phyloP scores from a whole-genome alignment of 352 stramenopile genomes.

The Phytophthora sp. region DNA sequence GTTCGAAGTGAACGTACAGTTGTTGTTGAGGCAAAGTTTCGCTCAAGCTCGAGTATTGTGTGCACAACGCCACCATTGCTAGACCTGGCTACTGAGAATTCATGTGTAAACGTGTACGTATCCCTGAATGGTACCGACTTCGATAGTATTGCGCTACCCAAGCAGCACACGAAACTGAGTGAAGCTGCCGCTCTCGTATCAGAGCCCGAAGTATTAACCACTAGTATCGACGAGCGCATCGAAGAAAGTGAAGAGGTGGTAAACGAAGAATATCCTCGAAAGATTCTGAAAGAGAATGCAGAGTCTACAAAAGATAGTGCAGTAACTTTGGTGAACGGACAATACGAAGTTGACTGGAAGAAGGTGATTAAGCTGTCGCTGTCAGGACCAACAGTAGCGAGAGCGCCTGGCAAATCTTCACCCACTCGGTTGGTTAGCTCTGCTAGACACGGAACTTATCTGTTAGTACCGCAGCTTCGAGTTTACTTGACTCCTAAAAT shows the following conservation, averaged over 20 bases:
- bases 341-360: constrained; percentile 30
- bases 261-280: background rate
- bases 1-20: constrained; percentile 18
- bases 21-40: constrained; percentile 61
- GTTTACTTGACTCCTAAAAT: constrained; percentile 62
- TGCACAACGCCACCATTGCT: constrained; percentile 50
- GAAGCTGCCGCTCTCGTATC: constrained; percentile 1
- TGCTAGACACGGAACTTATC: constrained; percentile 2
- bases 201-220: background rate
- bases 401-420: background rate
- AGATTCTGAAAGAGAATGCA: constrained; percentile 4
- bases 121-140: constrained; percentile 68
- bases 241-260: constrained; percentile 17
- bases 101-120: constrained; percentile 46
- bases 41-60: constrained; percentile 46
- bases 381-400: background rate
- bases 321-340: constrained; percentile 15
- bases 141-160: constrained; percentile 61
- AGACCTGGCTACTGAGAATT: constrained; percentile 19
- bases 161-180: constrained; percentile 23
- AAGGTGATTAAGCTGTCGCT: constrained; percentile 15
- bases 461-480: constrained; percentile 41
- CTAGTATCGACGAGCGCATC: constrained; percentile 12
- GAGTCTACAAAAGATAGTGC: constrained; percentile 1
- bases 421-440: background rate